phyloP scores from a whole-genome alignment of 75 land plant genomes.

The Azolla pinnata region DNA sequence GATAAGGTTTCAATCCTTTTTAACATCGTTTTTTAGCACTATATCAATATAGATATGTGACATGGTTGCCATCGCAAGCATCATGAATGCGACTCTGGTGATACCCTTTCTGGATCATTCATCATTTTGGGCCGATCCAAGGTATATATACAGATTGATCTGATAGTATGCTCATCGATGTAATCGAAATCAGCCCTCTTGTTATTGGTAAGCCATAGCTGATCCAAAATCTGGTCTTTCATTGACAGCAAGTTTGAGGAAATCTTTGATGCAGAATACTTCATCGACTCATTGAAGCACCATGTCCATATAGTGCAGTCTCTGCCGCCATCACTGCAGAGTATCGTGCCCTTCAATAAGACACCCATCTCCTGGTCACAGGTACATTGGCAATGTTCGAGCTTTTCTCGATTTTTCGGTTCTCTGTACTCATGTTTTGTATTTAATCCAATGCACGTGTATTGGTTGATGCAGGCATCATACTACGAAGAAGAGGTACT shows the following conservation, averaged over 20 bases:
- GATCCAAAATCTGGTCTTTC: neutral
- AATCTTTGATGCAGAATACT: slow-evolving; percentile 27
- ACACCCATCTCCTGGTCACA: slow-evolving; percentile 48
- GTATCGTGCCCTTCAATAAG: slow-evolving; percentile 20
- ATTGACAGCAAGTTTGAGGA: slow-evolving; percentile 28
- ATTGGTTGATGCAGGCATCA: slow-evolving; percentile 19
- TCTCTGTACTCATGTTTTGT: neutral
- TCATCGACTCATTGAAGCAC: slow-evolving; percentile 24
- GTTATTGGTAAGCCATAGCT: neutral
- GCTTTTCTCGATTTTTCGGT: neutral
- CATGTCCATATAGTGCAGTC: slow-evolving; percentile 29
- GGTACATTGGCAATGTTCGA: slow-evolving; percentile 6
- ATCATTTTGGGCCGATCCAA: slow-evolving; percentile 28
- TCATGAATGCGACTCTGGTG: slow-evolving; percentile 38
- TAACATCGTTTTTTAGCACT: neutral
- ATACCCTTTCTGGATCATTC: slow-evolving; percentile 23
- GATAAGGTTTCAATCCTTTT: neutral
- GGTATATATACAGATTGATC: slow-evolving; percentile 8
- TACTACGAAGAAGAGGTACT: slow-evolving; percentile 31
- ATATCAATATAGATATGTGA: slow-evolving; percentile 12
- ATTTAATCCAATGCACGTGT: neutral
- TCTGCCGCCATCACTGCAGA: slow-evolving; percentile 13
- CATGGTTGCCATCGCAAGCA: slow-evolving; percentile 19
- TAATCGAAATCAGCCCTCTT: neutral
- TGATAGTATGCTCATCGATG: neutral